Base-by-base conservation (phyloP, 1,284 basidiomycete genomes). In the Puccinia polysora region DNA sequence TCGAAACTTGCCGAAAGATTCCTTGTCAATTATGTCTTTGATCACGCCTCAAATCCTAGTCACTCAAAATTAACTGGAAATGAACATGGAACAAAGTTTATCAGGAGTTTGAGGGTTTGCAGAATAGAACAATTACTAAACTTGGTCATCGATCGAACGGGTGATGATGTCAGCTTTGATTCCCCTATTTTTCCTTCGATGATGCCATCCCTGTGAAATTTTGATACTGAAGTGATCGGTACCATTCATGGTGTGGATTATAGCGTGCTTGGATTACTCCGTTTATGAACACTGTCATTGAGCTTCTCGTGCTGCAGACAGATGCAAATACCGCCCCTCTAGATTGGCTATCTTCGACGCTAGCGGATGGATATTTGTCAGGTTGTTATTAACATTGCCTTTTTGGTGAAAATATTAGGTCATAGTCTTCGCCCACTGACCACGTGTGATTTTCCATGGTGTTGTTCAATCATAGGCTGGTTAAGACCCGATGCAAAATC, bases 201-300 rank as follows among this genome's bases (percentile, higher is more conserved):
- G n/a, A n/a, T n/a, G n/a, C n/a, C n/a, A n/a, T n/a, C n/a, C n/a
- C n/a, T n/a, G n/a, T n/a, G n/a, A n/a, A n/a, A n/a, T n/a, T n/a
- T n/a, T n/a, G n/a, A n/a, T n/a, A n/a, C n/a, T 12, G 43, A 47
- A 47, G n/a, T 65, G 28, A 65, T 49, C 49, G 45, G 25, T 23
- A 25, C 58, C 25, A 25, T 38, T 63, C 15, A 14, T n/a, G 8
- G 30, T 49, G 45, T 20, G 8, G 6, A 28, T 28, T 40, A 40
- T 12, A 71, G 68, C 30, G 32, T 49, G 58, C 68, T 20, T 71
- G 68, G 68, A 71, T 71, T 38, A 71, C 68, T 38, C 68, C 68
- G 30, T 60, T 71, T 40, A 6, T 71, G 10, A 50, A 71, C 25
- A 25, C 60, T 50, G 58, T 71, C 8, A 52, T 71, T 23, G 45